Conservation (phyloP, 441 rosid species). For the Metrosideros polymorpha region DNA sequence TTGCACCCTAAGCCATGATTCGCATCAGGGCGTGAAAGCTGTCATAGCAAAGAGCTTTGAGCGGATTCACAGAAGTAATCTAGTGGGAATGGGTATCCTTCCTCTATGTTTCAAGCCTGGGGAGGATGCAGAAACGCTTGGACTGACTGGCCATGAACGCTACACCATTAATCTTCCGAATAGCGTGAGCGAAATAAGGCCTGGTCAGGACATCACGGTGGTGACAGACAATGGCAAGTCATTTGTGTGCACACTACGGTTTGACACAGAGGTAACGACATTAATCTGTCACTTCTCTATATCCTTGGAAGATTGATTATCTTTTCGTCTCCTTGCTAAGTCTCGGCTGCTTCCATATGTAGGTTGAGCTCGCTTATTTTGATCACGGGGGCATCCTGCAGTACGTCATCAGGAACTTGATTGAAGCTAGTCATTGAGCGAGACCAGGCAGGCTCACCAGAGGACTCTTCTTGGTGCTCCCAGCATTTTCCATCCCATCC, state of each 20-base stretch:
- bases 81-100: constrained; percentile 89
- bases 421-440: constrained; percentile 26
- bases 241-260: constrained; percentile 59
- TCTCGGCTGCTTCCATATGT: not conserved
- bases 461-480: not conserved
- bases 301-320: not conserved
- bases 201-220: constrained; percentile 81
- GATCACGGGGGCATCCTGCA: constrained; percentile 89
- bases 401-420: constrained; percentile 77
- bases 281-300: not conserved
- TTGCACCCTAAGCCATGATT: not conserved
- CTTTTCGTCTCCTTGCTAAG: not conserved
- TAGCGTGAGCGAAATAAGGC: constrained; percentile 58
- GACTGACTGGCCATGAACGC: constrained; percentile 77
- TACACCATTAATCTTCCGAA: constrained; percentile 65
- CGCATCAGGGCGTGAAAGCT: constrained; percentile 77
- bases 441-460: not conserved
- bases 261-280: constrained; percentile 74
- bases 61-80: constrained; percentile 81
- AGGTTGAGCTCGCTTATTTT: constrained; percentile 89
- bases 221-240: constrained; percentile 62
- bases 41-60: constrained; percentile 90
- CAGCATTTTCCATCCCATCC: not conserved
- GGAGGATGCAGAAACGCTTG: constrained; percentile 72
- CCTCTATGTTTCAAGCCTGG: constrained; percentile 83